A percentile compares a stretch with the other conserved stretches of the same genome.
These are phyloP conservation scores for Pelargonium cotyledonis DNA, from an alignment of 441 rosid species.

Conservation along the genomic window DNA sequence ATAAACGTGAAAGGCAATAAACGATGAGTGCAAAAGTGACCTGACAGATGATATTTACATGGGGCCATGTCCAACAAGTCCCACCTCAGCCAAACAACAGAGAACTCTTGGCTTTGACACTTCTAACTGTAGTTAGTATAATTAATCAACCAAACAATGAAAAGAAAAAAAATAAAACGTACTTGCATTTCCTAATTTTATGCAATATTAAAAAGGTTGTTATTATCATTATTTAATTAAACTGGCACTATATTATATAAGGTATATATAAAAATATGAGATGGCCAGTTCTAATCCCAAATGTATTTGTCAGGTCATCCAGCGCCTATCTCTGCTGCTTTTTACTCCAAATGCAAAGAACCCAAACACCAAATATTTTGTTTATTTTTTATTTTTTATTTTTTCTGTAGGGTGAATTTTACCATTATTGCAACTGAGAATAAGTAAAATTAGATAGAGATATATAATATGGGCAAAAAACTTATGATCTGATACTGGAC, in stretches of 20 bases:
- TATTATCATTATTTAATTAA: neutral
- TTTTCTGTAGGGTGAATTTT: no score
- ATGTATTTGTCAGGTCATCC: slow-evolving; percentile 18
- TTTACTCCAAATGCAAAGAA: neutral
- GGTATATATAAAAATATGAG: no score
- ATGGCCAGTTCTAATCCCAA: slow-evolving; percentile 18
- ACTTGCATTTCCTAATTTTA: neutral
- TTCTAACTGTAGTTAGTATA: no score
- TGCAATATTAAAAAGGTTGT: neutral
- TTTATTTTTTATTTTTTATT: no score
- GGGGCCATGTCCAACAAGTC: slow-evolving; percentile 17
- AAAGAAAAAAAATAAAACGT: no score
- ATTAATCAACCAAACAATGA: neutral
- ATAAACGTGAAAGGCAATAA: no score
- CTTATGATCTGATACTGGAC: no score
- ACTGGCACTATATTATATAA: no score
- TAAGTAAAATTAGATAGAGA: no score
- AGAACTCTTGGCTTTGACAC: neutral
- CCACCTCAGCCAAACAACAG: neutral
- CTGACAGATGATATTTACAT: slow-evolving; percentile 16
- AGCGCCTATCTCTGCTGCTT: neutral
- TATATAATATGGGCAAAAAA: no score
- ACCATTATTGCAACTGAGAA: no score
- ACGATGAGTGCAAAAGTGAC: neutral
- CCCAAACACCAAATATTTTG: neutral